These are phyloP conservation scores for Leishmania turanica DNA, from an alignment of 208 protist genomes.

Conservation along the genomic window DNA sequence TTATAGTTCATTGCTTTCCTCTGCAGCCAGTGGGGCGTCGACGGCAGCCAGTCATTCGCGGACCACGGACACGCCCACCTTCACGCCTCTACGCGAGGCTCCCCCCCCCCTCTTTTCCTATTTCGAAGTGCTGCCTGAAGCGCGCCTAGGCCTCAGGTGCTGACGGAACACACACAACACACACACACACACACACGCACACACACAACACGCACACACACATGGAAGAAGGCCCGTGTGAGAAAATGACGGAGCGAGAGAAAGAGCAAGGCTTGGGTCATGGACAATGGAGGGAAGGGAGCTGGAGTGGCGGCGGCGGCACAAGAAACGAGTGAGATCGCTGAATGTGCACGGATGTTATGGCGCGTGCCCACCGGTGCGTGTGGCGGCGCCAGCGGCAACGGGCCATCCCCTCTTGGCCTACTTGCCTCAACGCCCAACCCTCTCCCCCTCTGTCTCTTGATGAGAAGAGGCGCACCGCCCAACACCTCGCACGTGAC, in stretches of 20 bases:
- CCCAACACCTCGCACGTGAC: neutral
- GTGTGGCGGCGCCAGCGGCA: neutral
- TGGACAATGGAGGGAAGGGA: neutral
- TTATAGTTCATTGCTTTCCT: neutral
- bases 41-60: neutral
- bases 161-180: neutral
- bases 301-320: no score
- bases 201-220: no score
- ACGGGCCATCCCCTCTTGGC: neutral
- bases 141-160: neutral
- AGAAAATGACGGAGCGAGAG: neutral
- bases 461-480: neutral
- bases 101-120: neutral
- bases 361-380: neutral
- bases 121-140: neutral
- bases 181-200: no score
- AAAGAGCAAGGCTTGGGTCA: neutral
- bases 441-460: neutral
- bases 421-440: neutral
- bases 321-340: neutral
- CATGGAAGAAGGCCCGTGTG: neutral
- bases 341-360: neutral
- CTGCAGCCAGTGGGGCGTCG: neutral
- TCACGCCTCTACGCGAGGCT: neutral
- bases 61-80: neutral